Evolutionary conservation across 305 asterid species (phyloP).

Genomic region (Rubia balearica): DNA sequence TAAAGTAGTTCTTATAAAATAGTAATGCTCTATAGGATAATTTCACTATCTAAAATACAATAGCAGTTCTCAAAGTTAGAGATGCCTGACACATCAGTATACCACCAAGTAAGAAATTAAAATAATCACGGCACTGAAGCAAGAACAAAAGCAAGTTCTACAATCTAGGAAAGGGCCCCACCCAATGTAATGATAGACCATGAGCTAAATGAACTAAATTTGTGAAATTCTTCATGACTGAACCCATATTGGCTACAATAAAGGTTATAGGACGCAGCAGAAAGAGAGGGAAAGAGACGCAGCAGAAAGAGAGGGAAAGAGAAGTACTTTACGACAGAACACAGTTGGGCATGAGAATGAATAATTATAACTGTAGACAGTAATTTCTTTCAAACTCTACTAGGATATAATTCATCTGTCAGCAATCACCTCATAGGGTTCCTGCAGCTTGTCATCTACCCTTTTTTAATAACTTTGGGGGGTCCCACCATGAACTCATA

Average conservation of each 20-base stretch:
- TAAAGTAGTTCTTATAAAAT: not conserved
- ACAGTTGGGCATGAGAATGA: not conserved
- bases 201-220: not conserved
- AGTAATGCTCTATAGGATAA: not conserved
- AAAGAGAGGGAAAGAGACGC: not conserved
- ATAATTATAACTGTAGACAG: not conserved
- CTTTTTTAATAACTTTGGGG: conserved; percentile 91
- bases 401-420: conserved; percentile 12
- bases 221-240: not conserved
- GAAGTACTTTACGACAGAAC: not conserved
- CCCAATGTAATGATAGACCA: not conserved
- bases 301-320: not conserved
- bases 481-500: conserved; percentile 99
- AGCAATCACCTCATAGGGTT: conserved; percentile 76
- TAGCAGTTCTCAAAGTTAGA: not conserved
- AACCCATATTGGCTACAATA: not conserved
- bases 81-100: not conserved
- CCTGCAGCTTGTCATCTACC: conserved; percentile 62
- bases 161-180: not conserved
- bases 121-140: not conserved
- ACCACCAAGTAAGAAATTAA: not conserved
- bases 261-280: not conserved
- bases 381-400: not conserved
- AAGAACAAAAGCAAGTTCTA: not conserved
- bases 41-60: too few species aligned